Evolutionary conservation across 2,329 filamentous ascomycete species (phyloP).

Genomic region (Fusarium protoensiforme): DNA sequence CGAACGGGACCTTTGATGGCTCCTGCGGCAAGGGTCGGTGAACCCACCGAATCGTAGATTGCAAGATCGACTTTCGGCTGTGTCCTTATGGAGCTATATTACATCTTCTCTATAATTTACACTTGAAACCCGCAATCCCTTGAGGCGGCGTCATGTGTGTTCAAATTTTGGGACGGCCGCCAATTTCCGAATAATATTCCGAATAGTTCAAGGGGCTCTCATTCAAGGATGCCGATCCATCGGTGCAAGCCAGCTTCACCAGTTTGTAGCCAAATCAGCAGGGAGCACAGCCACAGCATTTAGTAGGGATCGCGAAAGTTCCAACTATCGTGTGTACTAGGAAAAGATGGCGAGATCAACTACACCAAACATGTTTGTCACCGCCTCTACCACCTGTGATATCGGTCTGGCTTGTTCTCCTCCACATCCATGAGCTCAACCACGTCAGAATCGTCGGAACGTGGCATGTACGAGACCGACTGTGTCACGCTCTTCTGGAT

Average conservation of each 20-base stretch:
- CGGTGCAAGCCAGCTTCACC: neutral
- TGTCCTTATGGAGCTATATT: neutral
- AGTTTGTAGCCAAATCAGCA: neutral
- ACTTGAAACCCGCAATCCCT: neutral
- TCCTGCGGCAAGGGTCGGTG: neutral
- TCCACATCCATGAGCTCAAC: conserved; percentile 1
- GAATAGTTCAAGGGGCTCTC: neutral
- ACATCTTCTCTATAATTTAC: neutral
- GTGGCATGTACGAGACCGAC: neutral
- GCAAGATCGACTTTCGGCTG: neutral
- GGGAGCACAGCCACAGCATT: neutral
- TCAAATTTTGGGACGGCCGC: neutral
- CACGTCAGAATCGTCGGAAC: neutral
- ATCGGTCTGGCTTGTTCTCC: neutral
- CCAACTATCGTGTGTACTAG: neutral
- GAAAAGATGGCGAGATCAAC: neutral
- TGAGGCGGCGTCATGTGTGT: neutral
- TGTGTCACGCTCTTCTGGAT: conserved; percentile 2
- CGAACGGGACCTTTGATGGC: neutral
- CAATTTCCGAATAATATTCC: neutral
- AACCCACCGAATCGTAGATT: conserved; percentile 6
- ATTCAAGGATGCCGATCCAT: neutral
- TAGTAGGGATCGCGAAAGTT: neutral
- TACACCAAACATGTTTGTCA: neutral
- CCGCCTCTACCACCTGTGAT: neutral